Evolutionary conservation across 495 filamentous ascomycete species (phyloP), one percentile per base, ranked within the genome.

Genomic region (Penicillium roqueforti): DNA sequence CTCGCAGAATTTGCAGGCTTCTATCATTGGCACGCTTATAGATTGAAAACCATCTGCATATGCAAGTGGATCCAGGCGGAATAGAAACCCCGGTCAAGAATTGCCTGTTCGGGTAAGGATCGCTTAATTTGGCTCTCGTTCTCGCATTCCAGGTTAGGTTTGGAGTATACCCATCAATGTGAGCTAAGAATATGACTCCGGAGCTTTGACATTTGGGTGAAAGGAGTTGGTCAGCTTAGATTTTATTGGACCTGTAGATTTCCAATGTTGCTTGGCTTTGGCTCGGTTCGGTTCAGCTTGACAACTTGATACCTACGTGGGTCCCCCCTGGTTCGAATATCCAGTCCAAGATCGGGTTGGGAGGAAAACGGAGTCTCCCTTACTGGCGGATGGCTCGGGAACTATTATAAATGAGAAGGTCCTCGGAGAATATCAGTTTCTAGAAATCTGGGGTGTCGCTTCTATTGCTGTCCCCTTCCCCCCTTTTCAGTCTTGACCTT

Each of bases 21-120:
- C 16, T 42, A 40, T 23, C 28, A 52, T 43, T 42, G 26, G 25
- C 18, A 51, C 16, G 23, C 14, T n/a, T 42, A 32, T 10, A 25
- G 6, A 6, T 40, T 41, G 10, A 1, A 20, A 28, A 10, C 3
- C 13, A 16, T 32, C 36, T 20, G 38, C 38, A 26, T 29, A 19
- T 40, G 51, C 32, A 39, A 26, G 50, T 52, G 50, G 28, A 44
- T 36, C 29, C 14, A n/a, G 39, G 28, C 28, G 39, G 40, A 19
- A 44, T 20, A 44, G 19, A 36, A 14, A 25, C 26, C n/a, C 40
- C 14, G 13, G 5, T 18, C 38, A 36, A 26, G 41, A 61, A 43
- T 38, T 51, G 47, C 55, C 55, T 20, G 36, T 55, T 62, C 29
- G 26, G 53, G 60, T 19, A 60, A 47, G 2, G 57, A 57, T 62